Percentiles rank a stretch among this genome's conserved stretches.
phyloP scores from a whole-genome alignment of 2,329 filamentous ascomycete genomes.

The Clarireedia monteithiana region DNA sequence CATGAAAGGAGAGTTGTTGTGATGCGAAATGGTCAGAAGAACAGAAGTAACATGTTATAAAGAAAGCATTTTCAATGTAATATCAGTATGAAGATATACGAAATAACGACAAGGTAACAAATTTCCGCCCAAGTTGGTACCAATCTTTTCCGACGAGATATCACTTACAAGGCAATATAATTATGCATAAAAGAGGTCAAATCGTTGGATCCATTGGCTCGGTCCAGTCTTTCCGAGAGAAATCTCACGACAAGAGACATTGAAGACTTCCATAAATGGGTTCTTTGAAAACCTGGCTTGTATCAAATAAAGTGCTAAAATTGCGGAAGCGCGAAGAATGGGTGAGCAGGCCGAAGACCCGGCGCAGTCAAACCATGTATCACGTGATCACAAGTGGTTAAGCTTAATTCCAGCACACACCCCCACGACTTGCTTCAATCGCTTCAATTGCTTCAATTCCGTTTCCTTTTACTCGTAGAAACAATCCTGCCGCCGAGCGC shows the following conservation, averaged over 20 bases:
- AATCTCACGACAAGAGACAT: not conserved
- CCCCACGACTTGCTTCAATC: too few relatives aligned
- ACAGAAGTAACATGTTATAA: not conserved
- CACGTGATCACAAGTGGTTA: not conserved
- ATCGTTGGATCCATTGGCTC: not conserved
- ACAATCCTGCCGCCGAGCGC: too few relatives aligned
- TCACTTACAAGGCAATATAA: constrained; percentile 1
- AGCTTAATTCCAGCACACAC: not conserved
- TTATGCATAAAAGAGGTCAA: constrained; percentile 11
- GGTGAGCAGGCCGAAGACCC: not conserved
- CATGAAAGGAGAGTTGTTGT: not conserved
- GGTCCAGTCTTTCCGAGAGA: not conserved
- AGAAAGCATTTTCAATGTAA: not conserved
- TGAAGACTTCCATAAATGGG: too few relatives aligned
- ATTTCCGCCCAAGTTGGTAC: not conserved
- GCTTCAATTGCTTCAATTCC: not conserved
- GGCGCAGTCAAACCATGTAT: not conserved
- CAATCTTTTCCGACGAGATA: not conserved
- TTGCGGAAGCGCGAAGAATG: not conserved
- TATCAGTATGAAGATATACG: constrained; percentile 7
- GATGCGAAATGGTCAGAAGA: not conserved
- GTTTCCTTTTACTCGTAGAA: too few relatives aligned
- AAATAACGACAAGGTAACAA: constrained; percentile 1
- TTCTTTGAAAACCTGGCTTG: constrained; percentile 10
- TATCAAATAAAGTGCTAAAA: constrained; percentile 16